Evolutionary conservation across 1,139 yeast species (phyloP).

Genomic region (Saccharomyces hybrid): DNA sequence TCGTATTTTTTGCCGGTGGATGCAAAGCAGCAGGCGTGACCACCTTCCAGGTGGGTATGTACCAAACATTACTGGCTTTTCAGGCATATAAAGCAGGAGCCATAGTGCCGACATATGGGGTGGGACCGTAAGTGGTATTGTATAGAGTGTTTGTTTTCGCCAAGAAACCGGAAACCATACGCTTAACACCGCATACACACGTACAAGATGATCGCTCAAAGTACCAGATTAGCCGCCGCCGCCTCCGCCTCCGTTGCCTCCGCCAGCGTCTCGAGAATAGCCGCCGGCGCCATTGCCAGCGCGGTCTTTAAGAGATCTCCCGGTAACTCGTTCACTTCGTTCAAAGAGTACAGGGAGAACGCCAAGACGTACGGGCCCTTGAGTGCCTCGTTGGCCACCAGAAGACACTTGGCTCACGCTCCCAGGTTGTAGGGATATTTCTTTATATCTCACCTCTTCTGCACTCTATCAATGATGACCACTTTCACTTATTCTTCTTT

Average conservation of each 20-base stretch:
- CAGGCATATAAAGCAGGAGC: neutral
- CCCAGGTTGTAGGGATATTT: neutral
- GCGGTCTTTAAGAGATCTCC: slow-evolving; percentile 13
- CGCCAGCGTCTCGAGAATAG: slow-evolving; percentile 11
- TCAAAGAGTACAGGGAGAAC: slow-evolving; percentile 24
- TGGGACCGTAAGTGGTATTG: neutral
- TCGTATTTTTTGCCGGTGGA: neutral
- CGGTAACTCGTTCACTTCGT: slow-evolving; percentile 23
- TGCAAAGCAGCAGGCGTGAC: neutral
- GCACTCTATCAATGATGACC: neutral
- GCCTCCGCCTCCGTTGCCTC: slow-evolving; percentile 13
- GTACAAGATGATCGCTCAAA: slow-evolving; percentile 11
- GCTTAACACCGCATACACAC: neutral
- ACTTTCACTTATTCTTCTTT: neutral
- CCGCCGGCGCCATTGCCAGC: slow-evolving; percentile 6
- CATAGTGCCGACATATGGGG: neutral
- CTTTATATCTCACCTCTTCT: slow-evolving; percentile 28
- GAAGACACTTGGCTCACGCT: slow-evolving; percentile 15
- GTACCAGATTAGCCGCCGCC: slow-evolving; percentile 10
- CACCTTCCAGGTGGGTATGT: neutral
- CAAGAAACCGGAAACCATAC: neutral
- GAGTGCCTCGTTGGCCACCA: slow-evolving; percentile 20
- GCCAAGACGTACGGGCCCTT: slow-evolving; percentile 29
- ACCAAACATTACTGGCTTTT: neutral
- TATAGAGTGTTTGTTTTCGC: neutral